phyloP scores from a whole-genome alignment of 192 early-diverging fungal genomes.

The Diversispora eburnea region DNA sequence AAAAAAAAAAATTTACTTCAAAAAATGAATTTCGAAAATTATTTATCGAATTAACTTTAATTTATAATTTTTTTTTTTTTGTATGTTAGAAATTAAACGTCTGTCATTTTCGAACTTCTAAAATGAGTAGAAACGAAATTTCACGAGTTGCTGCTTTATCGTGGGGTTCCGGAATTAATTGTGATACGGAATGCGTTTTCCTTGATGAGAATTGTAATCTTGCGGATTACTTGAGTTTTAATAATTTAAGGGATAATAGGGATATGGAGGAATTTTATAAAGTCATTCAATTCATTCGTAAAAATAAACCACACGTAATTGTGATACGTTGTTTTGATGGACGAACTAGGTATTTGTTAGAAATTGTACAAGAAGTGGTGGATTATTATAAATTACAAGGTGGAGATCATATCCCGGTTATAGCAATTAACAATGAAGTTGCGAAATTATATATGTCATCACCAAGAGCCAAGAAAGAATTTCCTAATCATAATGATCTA shows the following conservation, averaged over 20 bases:
- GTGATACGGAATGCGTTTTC: slow-evolving; percentile 59
- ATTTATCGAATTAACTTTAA: too few relatives aligned
- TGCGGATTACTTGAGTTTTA: slow-evolving; percentile 54
- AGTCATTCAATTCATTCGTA: slow-evolving; percentile 57
- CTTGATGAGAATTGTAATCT: slow-evolving; percentile 72
- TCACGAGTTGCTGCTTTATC: slow-evolving; percentile 65
- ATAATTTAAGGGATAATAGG: background rate
- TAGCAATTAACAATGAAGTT: slow-evolving; percentile 83
- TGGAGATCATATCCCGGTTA: slow-evolving; percentile 52
- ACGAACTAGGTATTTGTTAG: slow-evolving; percentile 70
- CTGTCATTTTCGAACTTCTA: background rate
- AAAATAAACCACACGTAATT: slow-evolving; percentile 68
- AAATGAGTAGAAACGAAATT: slow-evolving; percentile 33
- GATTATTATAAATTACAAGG: slow-evolving; percentile 37
- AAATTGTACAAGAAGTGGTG: slow-evolving; percentile 57
- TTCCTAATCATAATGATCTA: slow-evolving; percentile 50
- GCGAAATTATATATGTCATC: slow-evolving; percentile 74
- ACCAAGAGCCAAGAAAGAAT: slow-evolving; percentile 50
- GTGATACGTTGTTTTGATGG: slow-evolving; percentile 77
- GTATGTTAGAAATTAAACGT: background rate
- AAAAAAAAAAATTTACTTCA: too few relatives aligned
- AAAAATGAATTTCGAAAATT: too few relatives aligned
- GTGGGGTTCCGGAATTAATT: slow-evolving; percentile 62
- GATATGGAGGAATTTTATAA: slow-evolving; percentile 35
- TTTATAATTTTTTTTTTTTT: background rate